phyloP scores from a whole-genome alignment of 805 yeast genomes.

The Monosporozyma servazzii region DNA sequence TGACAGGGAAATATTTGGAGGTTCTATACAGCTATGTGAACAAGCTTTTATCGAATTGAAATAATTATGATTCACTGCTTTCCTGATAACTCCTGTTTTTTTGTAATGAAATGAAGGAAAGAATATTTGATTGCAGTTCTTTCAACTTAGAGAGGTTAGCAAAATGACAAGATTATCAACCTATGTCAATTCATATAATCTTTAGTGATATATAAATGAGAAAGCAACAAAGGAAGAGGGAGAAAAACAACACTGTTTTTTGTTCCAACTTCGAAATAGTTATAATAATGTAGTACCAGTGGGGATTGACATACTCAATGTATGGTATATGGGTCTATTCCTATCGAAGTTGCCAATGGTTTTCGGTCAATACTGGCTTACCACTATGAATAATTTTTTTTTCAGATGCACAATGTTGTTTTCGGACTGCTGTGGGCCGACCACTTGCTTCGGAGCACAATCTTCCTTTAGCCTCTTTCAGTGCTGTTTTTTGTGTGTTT shows the following conservation, averaged over 20 bases:
- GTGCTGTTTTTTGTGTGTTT: background rate
- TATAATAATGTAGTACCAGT: background rate
- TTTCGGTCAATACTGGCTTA: background rate
- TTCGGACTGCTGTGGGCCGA: background rate
- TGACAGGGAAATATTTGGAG: too few relatives aligned
- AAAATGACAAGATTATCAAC: background rate
- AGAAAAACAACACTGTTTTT: background rate
- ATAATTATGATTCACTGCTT: too few relatives aligned
- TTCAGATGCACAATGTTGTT: background rate
- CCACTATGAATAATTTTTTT: background rate
- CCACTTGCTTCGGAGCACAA: background rate
- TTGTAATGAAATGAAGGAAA: too few relatives aligned
- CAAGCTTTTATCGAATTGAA: too few relatives aligned
- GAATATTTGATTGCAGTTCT: too few relatives aligned
- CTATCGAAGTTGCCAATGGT: background rate
- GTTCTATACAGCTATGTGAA: too few relatives aligned
- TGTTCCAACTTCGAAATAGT: background rate
- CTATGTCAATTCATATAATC: background rate
- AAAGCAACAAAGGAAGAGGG: background rate
- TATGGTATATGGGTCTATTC: background rate
- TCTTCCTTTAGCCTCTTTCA: background rate
- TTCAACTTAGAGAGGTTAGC: too few relatives aligned
- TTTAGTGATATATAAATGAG: background rate
- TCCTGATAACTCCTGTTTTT: too few relatives aligned
- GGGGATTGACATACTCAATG: background rate